Evolutionary conservation across 176 grass and related monocot species (phyloP).

Genomic region (Cocos nucifera): DNA sequence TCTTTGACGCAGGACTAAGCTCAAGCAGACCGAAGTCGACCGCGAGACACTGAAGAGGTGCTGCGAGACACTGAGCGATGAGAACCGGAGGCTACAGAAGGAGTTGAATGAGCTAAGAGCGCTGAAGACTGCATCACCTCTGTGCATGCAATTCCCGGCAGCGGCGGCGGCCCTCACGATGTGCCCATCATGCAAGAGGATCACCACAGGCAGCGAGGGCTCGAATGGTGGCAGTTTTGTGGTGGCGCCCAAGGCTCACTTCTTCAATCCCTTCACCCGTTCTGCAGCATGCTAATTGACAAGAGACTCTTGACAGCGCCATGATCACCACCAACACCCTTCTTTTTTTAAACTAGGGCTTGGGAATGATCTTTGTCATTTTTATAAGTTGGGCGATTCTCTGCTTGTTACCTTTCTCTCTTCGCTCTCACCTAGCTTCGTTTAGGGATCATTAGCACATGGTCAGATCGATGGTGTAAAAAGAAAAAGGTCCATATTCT

Average conservation of each 20-base stretch:
- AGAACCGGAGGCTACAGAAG: not conserved
- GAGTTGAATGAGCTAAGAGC: not conserved
- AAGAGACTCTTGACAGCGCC: no score
- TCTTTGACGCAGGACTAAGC: not conserved
- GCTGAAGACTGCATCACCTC: not conserved
- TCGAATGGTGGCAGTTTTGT: not conserved
- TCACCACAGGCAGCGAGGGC: not conserved
- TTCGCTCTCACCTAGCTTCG: no score
- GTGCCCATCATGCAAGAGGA: constrained; percentile 23
- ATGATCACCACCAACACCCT: no score
- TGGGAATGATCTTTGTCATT: no score
- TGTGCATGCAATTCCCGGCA: not conserved
- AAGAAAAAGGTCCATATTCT: no score
- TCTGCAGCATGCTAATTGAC: constrained; percentile 7
- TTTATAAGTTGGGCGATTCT: no score
- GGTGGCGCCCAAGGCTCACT: not conserved
- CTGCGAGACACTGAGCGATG: not conserved
- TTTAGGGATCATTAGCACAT: no score
- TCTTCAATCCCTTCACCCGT: constrained; percentile 4
- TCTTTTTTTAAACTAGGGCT: no score
- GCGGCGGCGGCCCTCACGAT: constrained; percentile 2
- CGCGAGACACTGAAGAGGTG: not conserved
- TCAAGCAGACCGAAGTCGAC: not conserved
- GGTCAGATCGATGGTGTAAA: no score
- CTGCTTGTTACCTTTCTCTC: no score